A percentile compares a stretch with the other conserved stretches of the same genome.
These are phyloP conservation scores for Maudiozyma humilis DNA, from an alignment of 1,139 yeast species.

Conservation along the genomic window DNA sequence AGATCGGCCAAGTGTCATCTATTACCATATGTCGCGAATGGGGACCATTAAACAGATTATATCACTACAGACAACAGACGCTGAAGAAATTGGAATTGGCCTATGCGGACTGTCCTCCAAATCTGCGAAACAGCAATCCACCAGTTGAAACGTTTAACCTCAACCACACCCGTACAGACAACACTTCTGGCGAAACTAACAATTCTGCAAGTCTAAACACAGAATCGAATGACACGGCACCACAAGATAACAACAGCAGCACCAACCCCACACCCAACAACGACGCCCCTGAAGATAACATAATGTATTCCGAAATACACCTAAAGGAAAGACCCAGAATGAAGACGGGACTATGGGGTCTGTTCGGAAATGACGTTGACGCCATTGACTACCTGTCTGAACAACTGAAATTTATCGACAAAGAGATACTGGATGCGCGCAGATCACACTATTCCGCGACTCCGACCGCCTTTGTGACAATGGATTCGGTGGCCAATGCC, in stretches of 20 bases:
- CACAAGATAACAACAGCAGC: constrained; percentile 4
- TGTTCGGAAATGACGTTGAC: constrained; percentile 51
- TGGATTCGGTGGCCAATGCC: constrained; percentile 79
- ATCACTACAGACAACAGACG: constrained; percentile 48
- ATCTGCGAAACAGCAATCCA: constrained; percentile 17
- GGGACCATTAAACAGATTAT: constrained; percentile 60
- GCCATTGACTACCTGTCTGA: constrained; percentile 57
- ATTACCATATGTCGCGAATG: constrained; percentile 80
- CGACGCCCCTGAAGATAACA: constrained; percentile 26
- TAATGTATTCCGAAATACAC: constrained; percentile 23
- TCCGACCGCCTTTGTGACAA: constrained; percentile 69
- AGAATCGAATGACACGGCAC: background rate
- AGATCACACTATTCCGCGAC: constrained; percentile 58
- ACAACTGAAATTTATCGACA: constrained; percentile 50
- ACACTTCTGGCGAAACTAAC: constrained; percentile 5
- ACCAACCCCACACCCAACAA: no score
- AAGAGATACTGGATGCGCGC: constrained; percentile 52
- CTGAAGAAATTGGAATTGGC: constrained; percentile 54
- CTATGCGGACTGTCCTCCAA: constrained; percentile 60
- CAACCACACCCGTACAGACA: constrained; percentile 9
- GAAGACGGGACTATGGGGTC: constrained; percentile 44
- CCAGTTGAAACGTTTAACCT: constrained; percentile 23
- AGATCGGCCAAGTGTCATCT: constrained; percentile 71
- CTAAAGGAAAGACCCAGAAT: constrained; percentile 42
- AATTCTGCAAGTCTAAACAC: background rate